phyloP scores from a whole-genome alignment of 2,329 filamentous ascomycete species.

The Fusarium poae region DNA sequence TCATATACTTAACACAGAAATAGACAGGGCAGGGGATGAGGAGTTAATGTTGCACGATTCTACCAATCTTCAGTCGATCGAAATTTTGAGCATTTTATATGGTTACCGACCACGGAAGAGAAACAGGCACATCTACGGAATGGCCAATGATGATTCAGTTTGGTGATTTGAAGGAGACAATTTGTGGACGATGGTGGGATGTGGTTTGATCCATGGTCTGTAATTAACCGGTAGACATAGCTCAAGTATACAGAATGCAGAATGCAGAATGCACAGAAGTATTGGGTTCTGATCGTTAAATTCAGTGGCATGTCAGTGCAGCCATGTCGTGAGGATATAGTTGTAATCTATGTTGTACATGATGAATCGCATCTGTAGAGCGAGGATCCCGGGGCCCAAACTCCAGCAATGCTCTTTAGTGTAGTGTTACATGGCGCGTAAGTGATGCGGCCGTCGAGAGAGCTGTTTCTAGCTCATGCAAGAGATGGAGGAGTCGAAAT shows the following conservation, averaged over 20 bases:
- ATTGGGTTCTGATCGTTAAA: conserved; percentile 1
- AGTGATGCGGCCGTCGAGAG: conserved; percentile 5
- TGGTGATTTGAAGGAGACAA: conserved; percentile 9
- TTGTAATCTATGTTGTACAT: conserved; percentile 46
- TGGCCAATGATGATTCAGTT: background rate
- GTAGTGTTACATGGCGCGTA: conserved; percentile 49
- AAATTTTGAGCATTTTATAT: background rate
- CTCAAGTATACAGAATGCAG: background rate
- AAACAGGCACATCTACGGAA: background rate
- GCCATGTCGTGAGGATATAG: conserved; percentile 26
- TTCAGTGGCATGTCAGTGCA: conserved; percentile 14
- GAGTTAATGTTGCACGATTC: background rate
- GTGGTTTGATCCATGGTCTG: conserved; percentile 13
- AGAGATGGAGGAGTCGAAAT: conserved; percentile 6
- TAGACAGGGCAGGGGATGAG: background rate
- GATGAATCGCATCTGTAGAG: conserved; percentile 42
- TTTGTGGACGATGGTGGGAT: background rate
- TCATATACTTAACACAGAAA: background rate
- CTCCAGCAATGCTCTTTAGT: conserved; percentile 50
- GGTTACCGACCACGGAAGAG: background rate
- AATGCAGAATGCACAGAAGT: background rate
- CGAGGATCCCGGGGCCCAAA: conserved; percentile 45
- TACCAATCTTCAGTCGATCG: background rate
- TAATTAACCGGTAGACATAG: conserved; percentile 5
- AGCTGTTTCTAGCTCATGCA: conserved; percentile 27